Evolutionary conservation across 345 rosid genomes (phyloP), one percentile per base, ranked within the genome.

Genomic region (Bruguiera parviflora): DNA sequence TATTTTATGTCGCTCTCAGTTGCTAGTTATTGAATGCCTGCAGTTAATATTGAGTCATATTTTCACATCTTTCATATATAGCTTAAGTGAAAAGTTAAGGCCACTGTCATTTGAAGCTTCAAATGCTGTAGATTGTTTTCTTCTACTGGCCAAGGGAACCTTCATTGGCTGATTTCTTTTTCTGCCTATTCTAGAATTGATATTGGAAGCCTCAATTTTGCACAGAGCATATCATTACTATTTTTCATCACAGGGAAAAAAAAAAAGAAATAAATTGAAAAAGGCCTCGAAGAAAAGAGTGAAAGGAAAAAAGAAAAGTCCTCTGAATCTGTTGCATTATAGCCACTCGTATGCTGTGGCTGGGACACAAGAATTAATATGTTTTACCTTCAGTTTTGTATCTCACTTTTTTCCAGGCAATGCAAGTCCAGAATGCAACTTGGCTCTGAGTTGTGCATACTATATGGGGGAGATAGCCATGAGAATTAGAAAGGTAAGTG

Each of bases 401-500:
- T 73, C 16, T 77, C 61, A n/a, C 64, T 57, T 53, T 73, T 58
- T 70, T 5, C 62, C 88, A 95, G 98, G 86, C 74, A 83, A 85
- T 84, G 86, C 88, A 69, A 90, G 89, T 85, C 96, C 98, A 47
- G 99, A 95, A 71, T 82, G 94, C 84, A 95, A 95, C 81, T 80
- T 95, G 78, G 85, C 85, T 35, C 66, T 85, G 67, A 87, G 77
- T 71, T 88, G 92, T 86, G 86, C 93, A 49, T 95, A 90, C 80
- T 79, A 84, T 79, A 85, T 90, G 92, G 99, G 98, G 61, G 99
- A 95, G 87, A 82, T 87, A 72, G 97, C 96, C 70, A 86, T 92
- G 98, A 86, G 88, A 82, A 83, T 95, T 79, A 84, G 80, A 85
- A 95, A 87, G 98, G 99, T 89, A 78, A 70, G 49, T 75, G 56